Evolutionary conservation across 495 filamentous ascomycete genomes (phyloP).

Genomic region (Aspergillus saccharolyticus): DNA sequence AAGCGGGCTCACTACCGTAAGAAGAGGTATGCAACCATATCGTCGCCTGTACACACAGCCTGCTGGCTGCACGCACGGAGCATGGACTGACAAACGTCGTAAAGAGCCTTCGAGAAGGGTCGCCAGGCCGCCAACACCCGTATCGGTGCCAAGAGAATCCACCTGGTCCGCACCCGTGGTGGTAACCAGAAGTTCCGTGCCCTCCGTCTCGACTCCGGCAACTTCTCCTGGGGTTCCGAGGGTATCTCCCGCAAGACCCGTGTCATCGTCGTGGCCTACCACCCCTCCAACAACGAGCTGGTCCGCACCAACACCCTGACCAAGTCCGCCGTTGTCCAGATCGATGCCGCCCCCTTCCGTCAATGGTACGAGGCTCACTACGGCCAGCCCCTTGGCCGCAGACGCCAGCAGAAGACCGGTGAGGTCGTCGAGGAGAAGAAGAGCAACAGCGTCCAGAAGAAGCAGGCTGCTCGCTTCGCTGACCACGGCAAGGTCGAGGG

Average conservation of each 20-base stretch:
- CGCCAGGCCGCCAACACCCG: constrained; percentile 98
- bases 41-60: not conserved
- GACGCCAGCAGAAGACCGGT: constrained; percentile 73
- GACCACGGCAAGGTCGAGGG: constrained; percentile 85
- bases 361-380: constrained; percentile 99
- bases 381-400: constrained; percentile 78
- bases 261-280: constrained; percentile 95
- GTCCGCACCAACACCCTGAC: constrained; percentile 99
- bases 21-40: constrained; percentile 66
- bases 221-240: constrained; percentile 99
- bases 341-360: constrained; percentile 97
- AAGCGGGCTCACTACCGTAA: constrained; percentile 93
- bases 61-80: too few relatives aligned
- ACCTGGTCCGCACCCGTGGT: constrained; percentile 96
- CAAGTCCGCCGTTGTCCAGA: constrained; percentile 95
- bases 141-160: constrained; percentile 97
- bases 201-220: constrained; percentile 97
- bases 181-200: constrained; percentile 99
- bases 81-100: constrained; percentile 26
- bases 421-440: constrained; percentile 73
- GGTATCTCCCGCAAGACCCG: constrained; percentile 95
- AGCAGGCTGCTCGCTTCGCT: constrained; percentile 82
- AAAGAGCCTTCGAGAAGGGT: constrained; percentile 98
- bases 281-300: constrained; percentile 99
- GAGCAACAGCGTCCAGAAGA: constrained; percentile 88